phyloP scores from a whole-genome alignment of 306 rosid species.

The Castanopsis chinensis region DNA sequence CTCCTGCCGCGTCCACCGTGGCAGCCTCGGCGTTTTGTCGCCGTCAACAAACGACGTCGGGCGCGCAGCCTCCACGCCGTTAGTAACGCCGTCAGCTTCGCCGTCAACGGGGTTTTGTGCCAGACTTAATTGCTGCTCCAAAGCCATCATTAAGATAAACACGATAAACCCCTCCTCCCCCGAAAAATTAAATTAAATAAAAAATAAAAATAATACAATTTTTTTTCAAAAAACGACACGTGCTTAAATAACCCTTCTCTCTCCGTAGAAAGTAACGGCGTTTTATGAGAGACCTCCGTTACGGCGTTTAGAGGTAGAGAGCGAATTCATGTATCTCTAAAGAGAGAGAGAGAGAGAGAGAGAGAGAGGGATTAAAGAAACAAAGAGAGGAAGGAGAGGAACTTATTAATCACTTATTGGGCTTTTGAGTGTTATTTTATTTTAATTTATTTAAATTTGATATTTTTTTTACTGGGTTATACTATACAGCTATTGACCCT shows the following conservation, averaged over 20 bases:
- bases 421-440: slow-evolving; percentile 12
- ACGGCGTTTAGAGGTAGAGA: slow-evolving; percentile 62
- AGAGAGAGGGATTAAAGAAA: slow-evolving; percentile 7
- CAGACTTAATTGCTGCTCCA: slow-evolving; percentile 43
- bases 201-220: background rate
- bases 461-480: slow-evolving; percentile 14
- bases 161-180: background rate
- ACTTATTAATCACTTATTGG: slow-evolving; percentile 22
- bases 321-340: slow-evolving; percentile 13
- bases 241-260: slow-evolving; percentile 26
- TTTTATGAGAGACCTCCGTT: slow-evolving; percentile 35
- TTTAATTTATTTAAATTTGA: background rate
- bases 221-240: slow-evolving; percentile 40
- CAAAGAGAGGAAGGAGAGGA: slow-evolving; percentile 29
- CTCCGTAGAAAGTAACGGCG: slow-evolving; percentile 50
- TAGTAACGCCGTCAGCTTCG: slow-evolving; percentile 35
- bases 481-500: slow-evolving; percentile 52
- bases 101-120: slow-evolving; percentile 42
- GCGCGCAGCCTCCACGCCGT: slow-evolving; percentile 45
- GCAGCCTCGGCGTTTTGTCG: slow-evolving; percentile 76
- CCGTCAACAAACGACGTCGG: slow-evolving; percentile 47
- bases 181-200: background rate
- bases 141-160: slow-evolving; percentile 44
- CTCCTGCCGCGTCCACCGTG: slow-evolving; percentile 97
- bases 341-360: background rate